phyloP scores from a whole-genome alignment of 2,329 filamentous ascomycete species.

The Colletotrichum cordylinicola region DNA sequence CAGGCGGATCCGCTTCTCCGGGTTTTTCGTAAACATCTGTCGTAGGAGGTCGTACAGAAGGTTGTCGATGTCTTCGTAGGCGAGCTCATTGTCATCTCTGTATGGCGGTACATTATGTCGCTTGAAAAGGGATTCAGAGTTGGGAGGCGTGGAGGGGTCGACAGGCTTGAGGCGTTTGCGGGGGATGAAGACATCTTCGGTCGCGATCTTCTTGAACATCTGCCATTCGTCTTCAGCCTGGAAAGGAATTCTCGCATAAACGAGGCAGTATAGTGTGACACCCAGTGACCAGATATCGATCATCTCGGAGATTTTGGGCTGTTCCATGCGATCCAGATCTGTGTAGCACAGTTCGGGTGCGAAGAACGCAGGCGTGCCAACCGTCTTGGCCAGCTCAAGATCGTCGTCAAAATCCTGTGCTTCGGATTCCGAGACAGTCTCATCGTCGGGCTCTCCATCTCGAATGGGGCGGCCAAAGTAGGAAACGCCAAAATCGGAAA shows the following conservation, averaged over 20 bases:
- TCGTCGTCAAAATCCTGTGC: constrained; percentile 90
- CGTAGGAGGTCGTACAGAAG: constrained; percentile 79
- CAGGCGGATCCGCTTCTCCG: constrained; percentile 84
- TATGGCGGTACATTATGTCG: constrained; percentile 69
- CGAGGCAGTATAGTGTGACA: constrained; percentile 93
- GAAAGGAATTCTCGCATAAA: constrained; percentile 93
- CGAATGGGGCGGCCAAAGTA: constrained; percentile 91
- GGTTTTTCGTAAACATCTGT: constrained; percentile 87
- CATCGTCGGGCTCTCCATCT: constrained; percentile 80
- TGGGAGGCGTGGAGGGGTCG: constrained; percentile 63
- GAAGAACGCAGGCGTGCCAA: constrained; percentile 97
- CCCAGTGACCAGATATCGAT: constrained; percentile 98
- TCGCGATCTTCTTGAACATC: constrained; percentile 90
- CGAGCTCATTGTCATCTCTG: constrained; percentile 77
- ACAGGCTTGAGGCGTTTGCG: constrained; percentile 80
- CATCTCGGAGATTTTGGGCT: constrained; percentile 84
- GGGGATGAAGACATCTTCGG: constrained; percentile 90
- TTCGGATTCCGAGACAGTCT: constrained; percentile 79
- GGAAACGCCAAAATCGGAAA: constrained; percentile 97
- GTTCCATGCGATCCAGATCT: constrained; percentile 68
- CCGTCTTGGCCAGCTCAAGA: constrained; percentile 95
- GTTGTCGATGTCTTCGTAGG: constrained; percentile 86
- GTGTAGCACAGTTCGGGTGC: constrained; percentile 96
- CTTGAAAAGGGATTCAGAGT: constrained; percentile 59
- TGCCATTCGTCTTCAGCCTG: constrained; percentile 90